A percentile compares a stretch with the other conserved stretches of the same genome.
phyloP scores from a whole-genome alignment of 768 basidiomycete species.

The Roridomyces roridus region DNA sequence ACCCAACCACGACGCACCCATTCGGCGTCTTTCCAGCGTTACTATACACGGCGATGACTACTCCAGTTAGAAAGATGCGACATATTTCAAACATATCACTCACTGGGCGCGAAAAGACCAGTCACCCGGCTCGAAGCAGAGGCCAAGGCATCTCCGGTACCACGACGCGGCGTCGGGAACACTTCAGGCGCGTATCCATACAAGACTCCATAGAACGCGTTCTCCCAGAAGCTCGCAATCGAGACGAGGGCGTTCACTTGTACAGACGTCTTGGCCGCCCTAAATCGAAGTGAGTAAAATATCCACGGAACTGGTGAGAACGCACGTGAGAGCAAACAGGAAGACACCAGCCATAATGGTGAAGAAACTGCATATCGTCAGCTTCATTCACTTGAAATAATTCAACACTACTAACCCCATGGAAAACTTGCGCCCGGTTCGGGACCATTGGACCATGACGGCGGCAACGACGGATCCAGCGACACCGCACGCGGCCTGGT shows the following conservation, averaged over 20 bases:
- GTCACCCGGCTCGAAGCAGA: slow-evolving; percentile 60
- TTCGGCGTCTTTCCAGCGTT: slow-evolving; percentile 25
- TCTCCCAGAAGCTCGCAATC: slow-evolving; percentile 26
- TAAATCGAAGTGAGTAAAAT: slow-evolving; percentile 57
- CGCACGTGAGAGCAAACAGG: slow-evolving; percentile 62
- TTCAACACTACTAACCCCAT: slow-evolving; percentile 39
- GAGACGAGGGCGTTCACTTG: slow-evolving; percentile 34
- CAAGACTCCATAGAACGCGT: slow-evolving; percentile 31
- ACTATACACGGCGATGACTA: slow-evolving; percentile 28
- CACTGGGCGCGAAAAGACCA: slow-evolving; percentile 56
- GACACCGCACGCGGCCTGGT: slow-evolving; percentile 50
- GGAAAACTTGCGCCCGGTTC: slow-evolving; percentile 22
- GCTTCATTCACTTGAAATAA: slow-evolving; percentile 53
- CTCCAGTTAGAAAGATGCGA: not conserved
- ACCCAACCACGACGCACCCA: not conserved
- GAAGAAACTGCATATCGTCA: slow-evolving; percentile 45
- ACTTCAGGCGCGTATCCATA: slow-evolving; percentile 57
- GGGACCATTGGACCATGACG: slow-evolving; percentile 31
- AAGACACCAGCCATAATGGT: slow-evolving; percentile 63
- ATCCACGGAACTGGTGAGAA: too few relatives aligned
- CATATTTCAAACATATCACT: not conserved
- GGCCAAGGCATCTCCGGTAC: slow-evolving; percentile 62
- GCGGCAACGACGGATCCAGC: slow-evolving; percentile 64
- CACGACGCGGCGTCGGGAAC: slow-evolving; percentile 59
- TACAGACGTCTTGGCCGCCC: slow-evolving; percentile 54